Evolutionary conservation across 2,329 filamentous ascomycete genomes (phyloP).

Genomic region (Aaosphaeria pasadenensis): DNA sequence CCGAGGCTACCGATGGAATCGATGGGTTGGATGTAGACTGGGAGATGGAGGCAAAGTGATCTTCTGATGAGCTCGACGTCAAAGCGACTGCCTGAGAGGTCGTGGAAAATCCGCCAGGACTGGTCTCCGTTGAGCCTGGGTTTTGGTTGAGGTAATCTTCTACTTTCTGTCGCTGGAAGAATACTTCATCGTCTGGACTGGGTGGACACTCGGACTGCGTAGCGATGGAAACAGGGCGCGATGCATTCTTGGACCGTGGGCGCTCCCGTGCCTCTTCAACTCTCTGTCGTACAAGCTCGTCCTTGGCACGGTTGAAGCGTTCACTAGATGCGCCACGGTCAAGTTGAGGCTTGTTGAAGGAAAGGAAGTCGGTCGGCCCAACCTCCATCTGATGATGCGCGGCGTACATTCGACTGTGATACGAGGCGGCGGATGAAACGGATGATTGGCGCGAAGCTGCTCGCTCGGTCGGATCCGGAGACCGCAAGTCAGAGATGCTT

Average conservation of each 20-base stretch:
- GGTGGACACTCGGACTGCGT: conserved; percentile 42
- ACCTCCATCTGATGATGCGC: conserved; percentile 21
- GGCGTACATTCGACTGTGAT: conserved; percentile 21
- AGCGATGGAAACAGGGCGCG: conserved; percentile 24
- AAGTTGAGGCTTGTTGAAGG: conserved; percentile 11
- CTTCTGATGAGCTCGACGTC: conserved; percentile 48
- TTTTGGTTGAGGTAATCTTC: conserved; percentile 28
- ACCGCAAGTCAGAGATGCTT: conserved; percentile 40
- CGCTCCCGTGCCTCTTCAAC: conserved; percentile 25
- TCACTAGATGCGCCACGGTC: conserved; percentile 27
- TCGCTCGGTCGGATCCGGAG: conserved; percentile 15
- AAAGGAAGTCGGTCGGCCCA: conserved; percentile 15
- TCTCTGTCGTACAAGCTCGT: conserved; percentile 37
- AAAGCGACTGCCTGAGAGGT: conserved; percentile 17
- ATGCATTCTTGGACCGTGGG: conserved; percentile 16
- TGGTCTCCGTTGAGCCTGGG: conserved; percentile 37
- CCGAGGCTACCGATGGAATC: conserved; percentile 50
- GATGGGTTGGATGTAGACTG: conserved; percentile 51
- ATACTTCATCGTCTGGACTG: conserved; percentile 45
- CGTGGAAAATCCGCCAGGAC: conserved; percentile 32
- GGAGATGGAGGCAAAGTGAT: conserved; percentile 47
- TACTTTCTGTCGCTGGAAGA: conserved; percentile 22
- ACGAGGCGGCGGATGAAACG: conserved; percentile 36
- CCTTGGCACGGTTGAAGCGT: conserved; percentile 35
- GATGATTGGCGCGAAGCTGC: conserved; percentile 38